Base-by-base conservation (phyloP, 495 filamentous ascomycete genomes). In the Hyaloscypha finlandica region DNA sequence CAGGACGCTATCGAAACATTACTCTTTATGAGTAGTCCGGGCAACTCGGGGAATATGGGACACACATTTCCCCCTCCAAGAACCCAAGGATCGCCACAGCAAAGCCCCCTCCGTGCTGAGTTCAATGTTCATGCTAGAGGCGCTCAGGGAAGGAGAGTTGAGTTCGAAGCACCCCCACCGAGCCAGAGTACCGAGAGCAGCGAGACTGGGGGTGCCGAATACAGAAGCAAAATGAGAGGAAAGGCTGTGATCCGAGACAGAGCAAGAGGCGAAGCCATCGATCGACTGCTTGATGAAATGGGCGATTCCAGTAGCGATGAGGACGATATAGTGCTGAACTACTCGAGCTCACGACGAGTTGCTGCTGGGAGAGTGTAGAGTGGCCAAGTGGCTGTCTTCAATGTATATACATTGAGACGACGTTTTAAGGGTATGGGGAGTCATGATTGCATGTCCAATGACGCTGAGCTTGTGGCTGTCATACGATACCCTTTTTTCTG, bases 1-100 rank as follows among this genome's bases (percentile, higher is more conserved):
- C 86, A 93, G 71, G 92, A 95, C 70, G 92, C 92, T n/a, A 88
- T 96, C 29, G 92, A 96, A 72, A 91, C 90, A 0, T 78, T 96
- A 30, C 80, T 96, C 25, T 94, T 92, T 77, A 93, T 96, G 90
- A 91, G 90, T 65, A 94, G 91, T 69, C 92, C 92, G 0, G 89
- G 87, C 14, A 91, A 93, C 73, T 90, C 91, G 80, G 69, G 70
- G 11, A 71, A 83, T 70, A 76, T 86, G 56, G 82, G 82, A 59
- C 83, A 83, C 51, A 65, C 77, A 6, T 84, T 84, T 69, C 79
- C 61, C 75, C 76, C 4, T 69, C 77, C 6, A 68, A 75, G 6
- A 75, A 80, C 19, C 74, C 80, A 19, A 67, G 73, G 2, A 55
- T 75, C 5, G 68, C 74, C 20, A n/a, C 69, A 74, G 39, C 67